These are phyloP conservation scores for Tanacetum coccineum DNA, from an alignment of 129 eudicot species.

Conservation along the genomic window DNA sequence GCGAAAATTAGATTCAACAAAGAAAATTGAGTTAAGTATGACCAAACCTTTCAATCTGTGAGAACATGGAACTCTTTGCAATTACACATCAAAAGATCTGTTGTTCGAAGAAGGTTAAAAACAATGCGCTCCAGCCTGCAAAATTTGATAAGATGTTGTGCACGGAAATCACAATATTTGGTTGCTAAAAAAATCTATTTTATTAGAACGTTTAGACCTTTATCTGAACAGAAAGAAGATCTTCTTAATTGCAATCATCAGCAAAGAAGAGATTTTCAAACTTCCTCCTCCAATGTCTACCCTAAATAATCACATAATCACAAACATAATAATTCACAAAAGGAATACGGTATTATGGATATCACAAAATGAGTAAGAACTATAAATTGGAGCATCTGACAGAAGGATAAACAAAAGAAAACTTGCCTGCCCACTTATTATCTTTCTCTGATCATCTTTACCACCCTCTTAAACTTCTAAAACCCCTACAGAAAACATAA, in stretches of 20 bases:
- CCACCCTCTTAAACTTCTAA: slow-evolving; percentile 84
- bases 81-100: slow-evolving; percentile 54
- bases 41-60: slow-evolving; percentile 73
- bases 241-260: too few species aligned
- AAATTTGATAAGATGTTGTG: too few species aligned
- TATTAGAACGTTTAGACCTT: too few species aligned
- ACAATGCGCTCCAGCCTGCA: slow-evolving; percentile 72
- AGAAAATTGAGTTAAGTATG: not conserved
- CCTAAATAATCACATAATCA: too few species aligned
- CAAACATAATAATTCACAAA: too few species aligned
- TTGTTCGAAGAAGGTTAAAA: slow-evolving; percentile 57
- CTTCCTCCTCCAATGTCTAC: too few species aligned
- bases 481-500: slow-evolving; percentile 81
- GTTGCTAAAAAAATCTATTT: too few species aligned
- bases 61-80: slow-evolving; percentile 78
- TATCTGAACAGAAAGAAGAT: too few species aligned
- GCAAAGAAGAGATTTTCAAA: too few species aligned
- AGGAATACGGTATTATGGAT: too few species aligned
- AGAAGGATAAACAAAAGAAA: not conserved
- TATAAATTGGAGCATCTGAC: too few species aligned
- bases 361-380: not conserved
- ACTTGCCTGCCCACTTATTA: slow-evolving; percentile 77
- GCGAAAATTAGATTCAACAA: not conserved
- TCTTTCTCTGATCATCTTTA: slow-evolving; percentile 70
- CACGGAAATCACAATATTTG: too few species aligned